These are phyloP conservation scores for Fusarium drepaniforme DNA, from an alignment of 2,329 filamentous ascomycete genomes.

Conservation along the genomic window DNA sequence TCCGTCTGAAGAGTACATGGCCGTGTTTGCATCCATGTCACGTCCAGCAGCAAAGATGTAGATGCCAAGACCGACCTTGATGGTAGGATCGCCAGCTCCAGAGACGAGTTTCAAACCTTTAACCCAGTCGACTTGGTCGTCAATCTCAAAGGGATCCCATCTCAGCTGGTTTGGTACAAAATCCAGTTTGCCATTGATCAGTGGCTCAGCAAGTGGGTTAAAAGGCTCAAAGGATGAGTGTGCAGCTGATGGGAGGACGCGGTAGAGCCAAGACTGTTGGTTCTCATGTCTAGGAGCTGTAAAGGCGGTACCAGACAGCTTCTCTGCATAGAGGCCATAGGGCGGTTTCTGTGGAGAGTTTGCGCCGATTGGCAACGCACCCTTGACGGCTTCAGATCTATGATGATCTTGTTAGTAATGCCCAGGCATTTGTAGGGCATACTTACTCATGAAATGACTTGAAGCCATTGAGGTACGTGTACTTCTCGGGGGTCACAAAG, in stretches of 20 bases:
- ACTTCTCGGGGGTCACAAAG: slow-evolving; percentile 59
- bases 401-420: neutral
- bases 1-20: slow-evolving; percentile 87
- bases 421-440: no score
- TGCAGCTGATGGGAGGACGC: slow-evolving; percentile 72
- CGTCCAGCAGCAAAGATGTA: slow-evolving; percentile 83
- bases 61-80: slow-evolving; percentile 85
- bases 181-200: slow-evolving; percentile 45
- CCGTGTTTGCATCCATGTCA: slow-evolving; percentile 78
- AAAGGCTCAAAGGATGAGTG: slow-evolving; percentile 62
- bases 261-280: slow-evolving; percentile 79
- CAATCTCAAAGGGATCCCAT: slow-evolving; percentile 84
- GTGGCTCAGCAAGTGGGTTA: neutral
- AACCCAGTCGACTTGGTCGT: slow-evolving; percentile 68
- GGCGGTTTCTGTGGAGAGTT: slow-evolving; percentile 87
- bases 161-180: slow-evolving; percentile 79
- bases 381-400: slow-evolving; percentile 80
- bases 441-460: slow-evolving; percentile 80
- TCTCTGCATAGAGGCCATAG: slow-evolving; percentile 84
- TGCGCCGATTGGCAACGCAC: slow-evolving; percentile 78
- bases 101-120: slow-evolving; percentile 76
- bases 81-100: slow-evolving; percentile 82
- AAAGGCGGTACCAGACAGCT: slow-evolving; percentile 79
- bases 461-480: slow-evolving; percentile 84
- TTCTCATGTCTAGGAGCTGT: slow-evolving; percentile 77